Evolutionary conservation across 495 filamentous ascomycete genomes (phyloP), one percentile per base, ranked within the genome.

Genomic region (Aspergillus cavernicola): DNA sequence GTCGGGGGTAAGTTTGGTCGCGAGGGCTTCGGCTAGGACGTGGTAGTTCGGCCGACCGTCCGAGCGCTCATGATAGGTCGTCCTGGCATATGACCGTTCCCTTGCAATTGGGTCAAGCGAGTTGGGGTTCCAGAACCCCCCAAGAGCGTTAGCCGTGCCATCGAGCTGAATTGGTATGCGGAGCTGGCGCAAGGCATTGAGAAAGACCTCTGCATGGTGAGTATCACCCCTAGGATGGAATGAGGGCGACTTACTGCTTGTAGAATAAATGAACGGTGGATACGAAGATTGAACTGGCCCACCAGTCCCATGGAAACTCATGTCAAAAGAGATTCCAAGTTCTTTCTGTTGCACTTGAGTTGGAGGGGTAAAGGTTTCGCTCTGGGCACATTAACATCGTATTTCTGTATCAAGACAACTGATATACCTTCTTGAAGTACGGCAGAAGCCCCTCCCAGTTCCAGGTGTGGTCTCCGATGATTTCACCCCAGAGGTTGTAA

Each of bases 401-500:
- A 13, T 13, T 3, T 33, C 3, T 33, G 9, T n/a, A 4, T 33
- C 26, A 9, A 33, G 31, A 33, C 2, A 11, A 3, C 12, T 3
- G 31, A 33, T 19, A 9, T 32, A 46, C 42, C 42, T 46, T 49
- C 11, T 24, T 49, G 12, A 49, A 49, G 20, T 49, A 49, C 46
- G 46, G 46, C 1, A 49, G 46, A 16, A 49, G 32, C 12, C 46
- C 46, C 33, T 36, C 15, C 46, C 46, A 49, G 32, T 18, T 49
- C 46, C 46, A 49, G 2, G 31, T 16, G 6, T 28, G 3, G 23
- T 49, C 46, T 3, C 31, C 31, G 19, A 49, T 38, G 26, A 49
- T 38, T 2, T 49, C 46, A 4, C 32, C 46, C 46, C 46, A 49
- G 32, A 49, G 46, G 35, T 49, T 23, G 26, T 49, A 49, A 37